Conservation (phyloP, 257 asterid genomes). For the Fraxinus cuspidata region DNA sequence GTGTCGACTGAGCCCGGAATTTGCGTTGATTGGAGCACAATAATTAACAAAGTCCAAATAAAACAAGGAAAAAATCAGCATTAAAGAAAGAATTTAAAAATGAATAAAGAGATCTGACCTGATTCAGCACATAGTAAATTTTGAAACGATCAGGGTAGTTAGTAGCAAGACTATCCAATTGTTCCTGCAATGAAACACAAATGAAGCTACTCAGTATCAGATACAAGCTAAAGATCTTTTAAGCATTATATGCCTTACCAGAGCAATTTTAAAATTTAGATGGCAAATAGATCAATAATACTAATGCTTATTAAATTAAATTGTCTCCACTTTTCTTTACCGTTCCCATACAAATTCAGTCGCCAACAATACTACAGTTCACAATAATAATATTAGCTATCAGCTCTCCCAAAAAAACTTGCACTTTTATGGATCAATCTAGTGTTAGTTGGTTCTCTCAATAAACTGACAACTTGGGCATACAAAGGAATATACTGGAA, state of each 20-base stretch:
- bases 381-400: no score
- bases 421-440: no score
- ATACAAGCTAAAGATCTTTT: neutral
- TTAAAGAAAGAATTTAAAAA: neutral
- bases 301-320: no score
- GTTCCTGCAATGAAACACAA: constrained; percentile 55
- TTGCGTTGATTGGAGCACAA: no score
- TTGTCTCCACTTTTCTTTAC: neutral
- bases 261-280: no score
- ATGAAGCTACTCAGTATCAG: neutral
- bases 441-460: no score
- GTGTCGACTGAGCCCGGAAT: no score
- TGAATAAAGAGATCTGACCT: constrained; percentile 38
- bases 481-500: neutral
- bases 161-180: constrained; percentile 64
- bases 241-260: neutral
- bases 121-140: constrained; percentile 80
- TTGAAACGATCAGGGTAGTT: constrained; percentile 62
- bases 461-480: no score
- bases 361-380: no score
- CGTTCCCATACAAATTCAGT: no score
- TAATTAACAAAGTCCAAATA: neutral
- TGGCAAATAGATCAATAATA: no score
- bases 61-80: neutral
- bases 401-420: no score